These are phyloP conservation scores for Aureobasidium sp. DNA, from an alignment of 2,329 filamentous ascomycete genomes.

Conservation along the genomic window DNA sequence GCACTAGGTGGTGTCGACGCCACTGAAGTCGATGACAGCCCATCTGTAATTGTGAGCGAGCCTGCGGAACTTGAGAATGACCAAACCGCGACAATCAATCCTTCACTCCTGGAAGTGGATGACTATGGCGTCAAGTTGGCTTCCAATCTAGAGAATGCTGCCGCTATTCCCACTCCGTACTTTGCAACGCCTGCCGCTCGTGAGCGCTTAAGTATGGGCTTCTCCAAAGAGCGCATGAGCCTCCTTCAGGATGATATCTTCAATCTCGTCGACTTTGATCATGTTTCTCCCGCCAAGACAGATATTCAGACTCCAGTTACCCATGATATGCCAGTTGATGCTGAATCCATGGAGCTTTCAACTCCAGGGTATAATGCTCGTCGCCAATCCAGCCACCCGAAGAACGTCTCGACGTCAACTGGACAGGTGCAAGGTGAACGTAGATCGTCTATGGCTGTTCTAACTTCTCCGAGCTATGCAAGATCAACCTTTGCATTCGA, in stretches of 20 bases:
- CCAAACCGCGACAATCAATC: constrained; percentile 1
- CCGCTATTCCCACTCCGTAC: constrained; percentile 7
- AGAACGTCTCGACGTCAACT: background rate
- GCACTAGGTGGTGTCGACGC: background rate
- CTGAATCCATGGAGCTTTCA: background rate
- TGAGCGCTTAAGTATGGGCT: constrained; percentile 1
- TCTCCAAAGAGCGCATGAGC: constrained; percentile 7
- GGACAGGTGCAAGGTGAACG: background rate
- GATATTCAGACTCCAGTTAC: background rate
- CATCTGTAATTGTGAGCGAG: background rate
- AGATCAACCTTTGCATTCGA: constrained; percentile 24
- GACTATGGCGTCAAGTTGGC: constrained; percentile 2
- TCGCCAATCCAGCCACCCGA: background rate
- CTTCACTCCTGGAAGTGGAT: constrained; percentile 7
- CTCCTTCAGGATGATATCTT: constrained; percentile 7
- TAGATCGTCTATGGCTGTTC: background rate
- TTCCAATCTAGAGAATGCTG: background rate
- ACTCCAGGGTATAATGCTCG: background rate
- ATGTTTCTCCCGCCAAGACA: background rate
- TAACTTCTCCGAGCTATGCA: constrained; percentile 23
- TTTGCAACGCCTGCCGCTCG: background rate
- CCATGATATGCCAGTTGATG: background rate
- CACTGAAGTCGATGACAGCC: background rate
- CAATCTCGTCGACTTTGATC: constrained; percentile 6
- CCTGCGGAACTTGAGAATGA: background rate